These are phyloP conservation scores for Cordyceps cateniannulata DNA, from an alignment of 2,329 filamentous ascomycete species.

Conservation along the genomic window DNA sequence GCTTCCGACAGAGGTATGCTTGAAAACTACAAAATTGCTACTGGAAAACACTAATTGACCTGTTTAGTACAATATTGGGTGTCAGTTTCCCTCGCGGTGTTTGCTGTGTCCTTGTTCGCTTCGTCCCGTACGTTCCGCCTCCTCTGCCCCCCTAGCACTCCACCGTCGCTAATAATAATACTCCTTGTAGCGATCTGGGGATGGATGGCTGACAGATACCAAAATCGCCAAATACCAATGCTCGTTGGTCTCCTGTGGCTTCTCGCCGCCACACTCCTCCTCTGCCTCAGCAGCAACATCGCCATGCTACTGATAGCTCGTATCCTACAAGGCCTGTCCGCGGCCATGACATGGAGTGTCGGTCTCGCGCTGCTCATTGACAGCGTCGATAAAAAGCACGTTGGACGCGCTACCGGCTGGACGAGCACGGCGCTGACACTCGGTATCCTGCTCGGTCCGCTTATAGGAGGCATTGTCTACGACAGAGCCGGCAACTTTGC, in stretches of 20 bases:
- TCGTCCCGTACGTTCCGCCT: conserved; percentile 24
- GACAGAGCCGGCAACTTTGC: conserved; percentile 26
- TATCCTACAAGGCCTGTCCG: conserved; percentile 27
- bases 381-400: conserved; percentile 24
- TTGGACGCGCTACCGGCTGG: conserved; percentile 29
- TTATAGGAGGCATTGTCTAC: conserved; percentile 29
- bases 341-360: conserved; percentile 30
- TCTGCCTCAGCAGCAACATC: conserved; percentile 26
- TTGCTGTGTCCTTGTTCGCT: conserved; percentile 24
- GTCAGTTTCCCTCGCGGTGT: conserved; percentile 29
- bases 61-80: conserved; percentile 29
- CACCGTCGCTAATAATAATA: not conserved
- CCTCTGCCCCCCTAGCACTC: not conserved
- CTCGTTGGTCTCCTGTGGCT: conserved; percentile 26
- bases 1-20: conserved; percentile 16
- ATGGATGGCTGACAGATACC: conserved; percentile 28
- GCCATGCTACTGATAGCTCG: conserved; percentile 27
- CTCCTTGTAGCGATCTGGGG: conserved; percentile 27
- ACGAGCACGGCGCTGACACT: conserved; percentile 27
- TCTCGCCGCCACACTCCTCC: conserved; percentile 23
- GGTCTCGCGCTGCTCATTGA: conserved; percentile 30
- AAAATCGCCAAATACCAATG: conserved; percentile 27
- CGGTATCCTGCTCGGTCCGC: conserved; percentile 25
- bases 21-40: not conserved
- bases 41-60: not conserved